Conservation (phyloP, 345 rosid genomes). For the Gossypium ekmanianum region DNA sequence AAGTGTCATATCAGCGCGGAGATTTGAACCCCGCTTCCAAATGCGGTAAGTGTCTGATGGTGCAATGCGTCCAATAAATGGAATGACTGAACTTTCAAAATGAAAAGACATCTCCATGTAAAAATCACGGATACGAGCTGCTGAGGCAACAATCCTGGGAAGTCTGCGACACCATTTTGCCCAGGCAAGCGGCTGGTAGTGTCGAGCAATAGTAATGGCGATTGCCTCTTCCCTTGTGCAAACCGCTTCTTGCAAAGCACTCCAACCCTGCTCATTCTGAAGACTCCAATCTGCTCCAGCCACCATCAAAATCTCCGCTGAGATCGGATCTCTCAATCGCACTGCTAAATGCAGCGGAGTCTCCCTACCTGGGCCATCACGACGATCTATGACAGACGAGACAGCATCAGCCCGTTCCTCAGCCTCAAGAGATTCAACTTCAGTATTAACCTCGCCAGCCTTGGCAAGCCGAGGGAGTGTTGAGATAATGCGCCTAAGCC, state of each 20-base stretch:
- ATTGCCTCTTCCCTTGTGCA: slow-evolving; percentile 93
- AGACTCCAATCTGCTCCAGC: slow-evolving; percentile 99
- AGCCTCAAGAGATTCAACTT: slow-evolving; percentile 69
- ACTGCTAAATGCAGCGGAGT: slow-evolving; percentile 97
- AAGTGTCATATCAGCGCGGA: slow-evolving; percentile 98
- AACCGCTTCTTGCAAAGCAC: slow-evolving; percentile 98
- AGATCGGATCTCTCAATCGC: slow-evolving; percentile 62
- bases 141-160: slow-evolving; percentile 85
- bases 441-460: slow-evolving; percentile 82
- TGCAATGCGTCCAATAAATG: slow-evolving; percentile 93
- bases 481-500: slow-evolving; percentile 51
- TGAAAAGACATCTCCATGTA: slow-evolving; percentile 98
- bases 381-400: slow-evolving; percentile 64
- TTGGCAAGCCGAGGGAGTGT: slow-evolving; percentile 67
- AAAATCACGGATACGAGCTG: slow-evolving; percentile 81
- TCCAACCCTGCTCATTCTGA: slow-evolving; percentile 99
- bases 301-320: slow-evolving; percentile 89
- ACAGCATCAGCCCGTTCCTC: slow-evolving; percentile 80
- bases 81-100: slow-evolving; percentile 97
- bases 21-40: slow-evolving; percentile 97
- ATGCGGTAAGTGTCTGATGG: slow-evolving; percentile 98
- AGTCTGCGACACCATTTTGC: slow-evolving; percentile 98
- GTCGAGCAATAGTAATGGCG: slow-evolving; percentile 85
- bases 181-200: slow-evolving; percentile 99
- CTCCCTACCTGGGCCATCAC: slow-evolving; percentile 93